Evolutionary conservation across 225 moss, liverwort and hornwort species (phyloP), one percentile per base, ranked within the genome.

Genomic region (Antitrichia curtipendula): DNA sequence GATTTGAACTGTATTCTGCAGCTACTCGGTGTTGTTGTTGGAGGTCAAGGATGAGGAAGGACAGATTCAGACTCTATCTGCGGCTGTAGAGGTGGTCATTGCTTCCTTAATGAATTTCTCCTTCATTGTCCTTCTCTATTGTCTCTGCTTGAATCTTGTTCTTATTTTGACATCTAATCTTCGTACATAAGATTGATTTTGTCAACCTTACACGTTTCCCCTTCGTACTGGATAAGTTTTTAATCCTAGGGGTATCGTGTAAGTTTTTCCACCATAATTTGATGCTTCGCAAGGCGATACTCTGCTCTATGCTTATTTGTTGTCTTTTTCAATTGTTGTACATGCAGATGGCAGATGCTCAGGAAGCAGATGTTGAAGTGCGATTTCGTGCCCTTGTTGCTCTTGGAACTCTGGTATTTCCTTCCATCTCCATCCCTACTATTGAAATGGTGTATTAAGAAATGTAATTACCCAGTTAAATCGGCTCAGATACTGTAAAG

Each of bases 331-430:
- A 52, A 86, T 74, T 12, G 81, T 57, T 83, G 61, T 78, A 63
- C 66, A 75, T 90, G 81, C 96, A 99, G 97, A 93, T 99, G 95
- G 99, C 96, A 58, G 95, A 95, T 59, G 88, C 93, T 85, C 91
- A 91, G 81, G 99, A 99, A 91, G 84, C 88, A 81, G 99, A 97
- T 87, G 89, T 85, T 82, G 99, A 99, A 87, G 99, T 99, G 79
- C 93, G 92, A 88, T 99, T 99, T 82, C 95, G 99, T 68, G 95
- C 96, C 79, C 96, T 99, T 89, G 95, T 99, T 78, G 93, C 96
- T 66, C 85, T 97, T 84, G 99, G 97, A 88, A 93, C 99, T 70
- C 92, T 99, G 92, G 98, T 99, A 98, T 91, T 38, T 72, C 83
- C 91, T 91, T 72, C 70, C 58, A 50, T 62, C 27, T 81, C 45